Conservation (phyloP, 1,284 basidiomycete species). For the Papiliotrema flavescens region DNA sequence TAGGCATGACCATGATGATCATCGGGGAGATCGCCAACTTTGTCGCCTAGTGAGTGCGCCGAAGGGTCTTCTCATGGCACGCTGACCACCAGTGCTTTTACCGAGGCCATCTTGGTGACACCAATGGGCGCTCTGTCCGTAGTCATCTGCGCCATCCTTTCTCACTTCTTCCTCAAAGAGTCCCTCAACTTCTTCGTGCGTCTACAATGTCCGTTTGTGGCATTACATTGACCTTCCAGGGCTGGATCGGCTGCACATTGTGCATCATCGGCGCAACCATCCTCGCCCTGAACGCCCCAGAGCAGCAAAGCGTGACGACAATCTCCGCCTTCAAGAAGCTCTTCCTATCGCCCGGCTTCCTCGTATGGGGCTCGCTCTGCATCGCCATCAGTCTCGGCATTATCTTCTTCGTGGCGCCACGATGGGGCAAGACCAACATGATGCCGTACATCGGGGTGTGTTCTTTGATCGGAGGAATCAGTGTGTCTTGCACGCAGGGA, state of each 20-base stretch:
- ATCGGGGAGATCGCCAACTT: conserved; percentile 50
- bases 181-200: conserved; percentile 71
- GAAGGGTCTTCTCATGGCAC: not conserved
- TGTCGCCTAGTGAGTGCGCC: conserved; percentile 46
- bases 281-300: conserved; percentile 68
- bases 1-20: conserved; percentile 53
- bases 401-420: conserved; percentile 47
- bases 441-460: conserved; percentile 93
- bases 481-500: conserved; percentile 92
- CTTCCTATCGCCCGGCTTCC: conserved; percentile 83
- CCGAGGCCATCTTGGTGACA: conserved; percentile 42
- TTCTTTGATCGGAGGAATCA: conserved; percentile 93
- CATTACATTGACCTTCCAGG: conserved; percentile 43
- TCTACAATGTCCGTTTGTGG: not conserved
- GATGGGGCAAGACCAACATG: conserved; percentile 90
- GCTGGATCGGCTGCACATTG: conserved; percentile 87
- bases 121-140: conserved; percentile 94
- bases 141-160: conserved; percentile 89
- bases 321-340: conserved; percentile 75
- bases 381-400: conserved; percentile 32
- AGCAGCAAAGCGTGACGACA: conserved; percentile 72
- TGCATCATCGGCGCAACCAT: conserved; percentile 71
- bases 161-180: conserved; percentile 90
- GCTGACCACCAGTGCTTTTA: conserved; percentile 31
- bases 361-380: conserved; percentile 60